These are phyloP conservation scores for Inga leiocalycina DNA, from an alignment of 306 rosid species.

Conservation along the genomic window DNA sequence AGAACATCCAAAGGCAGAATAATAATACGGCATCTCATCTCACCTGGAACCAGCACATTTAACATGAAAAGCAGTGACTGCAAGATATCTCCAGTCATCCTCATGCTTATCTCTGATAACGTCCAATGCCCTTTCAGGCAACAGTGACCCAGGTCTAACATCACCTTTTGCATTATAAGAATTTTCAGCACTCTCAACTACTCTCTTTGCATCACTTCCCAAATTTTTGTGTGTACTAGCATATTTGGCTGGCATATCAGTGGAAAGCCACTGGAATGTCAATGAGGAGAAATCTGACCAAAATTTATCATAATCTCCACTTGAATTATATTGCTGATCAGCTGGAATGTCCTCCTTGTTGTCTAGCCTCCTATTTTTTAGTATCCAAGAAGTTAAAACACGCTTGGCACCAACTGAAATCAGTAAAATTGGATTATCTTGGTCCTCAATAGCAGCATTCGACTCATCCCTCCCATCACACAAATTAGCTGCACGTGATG, in stretches of 20 bases:
- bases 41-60: conserved; percentile 82
- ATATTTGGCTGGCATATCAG: conserved; percentile 86
- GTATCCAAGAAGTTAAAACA: conserved; percentile 90
- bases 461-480: conserved; percentile 34
- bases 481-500: conserved; percentile 36
- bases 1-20: conserved; percentile 26
- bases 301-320: conserved; percentile 37
- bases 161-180: conserved; percentile 36
- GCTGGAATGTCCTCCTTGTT: conserved; percentile 38
- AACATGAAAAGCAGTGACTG: conserved; percentile 91
- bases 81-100: conserved; percentile 97
- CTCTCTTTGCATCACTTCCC: conserved; percentile 33
- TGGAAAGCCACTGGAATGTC: conserved; percentile 98
- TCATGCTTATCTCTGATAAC: conserved; percentile 57
- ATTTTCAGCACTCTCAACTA: conserved; percentile 39
- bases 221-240: conserved; percentile 45
- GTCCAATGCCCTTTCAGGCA: conserved; percentile 47
- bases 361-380: conserved; percentile 51
- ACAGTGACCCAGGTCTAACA: conserved; percentile 38
- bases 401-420: conserved; percentile 98
- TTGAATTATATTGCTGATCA: conserved; percentile 42
- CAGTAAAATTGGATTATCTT: conserved; percentile 61
- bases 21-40: conserved; percentile 23
- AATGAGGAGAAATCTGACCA: conserved; percentile 52
- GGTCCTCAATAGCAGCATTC: conserved; percentile 38